Conservation (phyloP, 2,329 filamentous ascomycete species). For the Thielaviopsis euricoi region DNA sequence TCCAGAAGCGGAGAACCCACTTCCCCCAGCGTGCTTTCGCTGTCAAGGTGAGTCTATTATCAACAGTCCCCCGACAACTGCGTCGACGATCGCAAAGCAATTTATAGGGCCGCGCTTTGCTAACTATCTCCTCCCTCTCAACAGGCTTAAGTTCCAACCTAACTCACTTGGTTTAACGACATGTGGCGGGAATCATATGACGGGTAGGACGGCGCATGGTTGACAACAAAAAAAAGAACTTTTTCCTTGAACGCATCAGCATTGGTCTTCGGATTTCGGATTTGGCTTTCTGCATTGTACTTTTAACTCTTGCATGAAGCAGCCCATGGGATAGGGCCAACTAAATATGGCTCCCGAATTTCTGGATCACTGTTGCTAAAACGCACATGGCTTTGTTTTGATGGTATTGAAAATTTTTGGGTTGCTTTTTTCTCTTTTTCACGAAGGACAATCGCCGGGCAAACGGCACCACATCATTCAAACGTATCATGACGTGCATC, state of each 20-base stretch:
- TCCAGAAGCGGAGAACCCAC: constrained; percentile 88
- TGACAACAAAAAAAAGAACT: constrained; percentile 12
- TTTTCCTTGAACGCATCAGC: constrained; percentile 12
- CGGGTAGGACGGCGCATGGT: constrained; percentile 12
- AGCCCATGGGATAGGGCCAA: constrained; percentile 11
- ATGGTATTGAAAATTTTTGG: constrained; percentile 7
- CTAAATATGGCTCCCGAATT: constrained; percentile 11
- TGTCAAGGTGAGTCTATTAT: constrained; percentile 56
- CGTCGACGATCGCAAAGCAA: not conserved
- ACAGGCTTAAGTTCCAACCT: constrained; percentile 12
- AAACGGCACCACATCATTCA: not conserved
- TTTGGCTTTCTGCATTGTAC: constrained; percentile 12
- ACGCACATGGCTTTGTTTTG: constrained; percentile 6
- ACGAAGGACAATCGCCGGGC: not conserved
- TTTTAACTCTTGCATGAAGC: constrained; percentile 11
- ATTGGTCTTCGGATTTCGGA: constrained; percentile 12
- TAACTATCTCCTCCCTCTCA: not conserved
- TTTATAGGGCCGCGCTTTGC: not conserved
- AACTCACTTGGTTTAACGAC: constrained; percentile 9
- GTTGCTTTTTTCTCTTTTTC: constrained; percentile 1
- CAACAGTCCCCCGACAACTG: not conserved
- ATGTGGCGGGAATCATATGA: constrained; percentile 11
- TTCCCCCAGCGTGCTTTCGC: constrained; percentile 98
- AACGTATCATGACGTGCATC: constrained; percentile 2
- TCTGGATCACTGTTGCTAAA: constrained; percentile 4